Base-by-base conservation (phyloP, 2,329 filamentous ascomycete species). In the Biscogniauxia mediterranea region DNA sequence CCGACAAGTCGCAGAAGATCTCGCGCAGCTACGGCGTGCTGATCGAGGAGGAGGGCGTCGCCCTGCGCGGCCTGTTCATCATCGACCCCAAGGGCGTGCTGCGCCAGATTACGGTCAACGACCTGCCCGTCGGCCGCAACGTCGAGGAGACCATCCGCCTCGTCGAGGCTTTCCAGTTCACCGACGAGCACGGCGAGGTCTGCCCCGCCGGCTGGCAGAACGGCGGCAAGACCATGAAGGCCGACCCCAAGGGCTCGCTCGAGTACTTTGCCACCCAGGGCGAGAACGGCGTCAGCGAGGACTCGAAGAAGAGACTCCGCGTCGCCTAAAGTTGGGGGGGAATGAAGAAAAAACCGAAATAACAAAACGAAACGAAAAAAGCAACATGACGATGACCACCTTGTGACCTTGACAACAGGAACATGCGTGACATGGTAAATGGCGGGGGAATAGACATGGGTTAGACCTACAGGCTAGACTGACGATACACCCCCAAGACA, bases 161-260 rank as follows among this genome's bases (percentile, higher is more conserved):
- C 1, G 84, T 88, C 61, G 82, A 89, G 66, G 89, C 89, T 5
- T 93, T 93, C 75, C 91, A 93, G 76, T 91, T 94, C 80, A 90
- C 90, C 13, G 90, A 93, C 68, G 90, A 92, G 68, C 91, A 90
- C 81, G 93, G 92, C 76, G 87, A 91, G 73, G 84, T 92, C 59
- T 93, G 80, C 76, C 80, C 80, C 52, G 80, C 80, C 58, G 80
- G 80, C 69, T 83, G 80, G 80, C 76, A 77, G 62, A 72, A 77
- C 61, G 80, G 80, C 56, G 72, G 71, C 70, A 77, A 81, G 74
- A 76, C 75, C 57, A 81, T 83, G 75, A 82, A 83, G 79, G 78
- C 80, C 60, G 80, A 81, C 61, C 80, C 80, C 66, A 82, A 81
- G 75, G 79, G 78, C 57, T 81, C 77, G 68, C 74, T 82, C 46